Conservation (phyloP, 306 rosid species). For the Trifolium dubium region DNA sequence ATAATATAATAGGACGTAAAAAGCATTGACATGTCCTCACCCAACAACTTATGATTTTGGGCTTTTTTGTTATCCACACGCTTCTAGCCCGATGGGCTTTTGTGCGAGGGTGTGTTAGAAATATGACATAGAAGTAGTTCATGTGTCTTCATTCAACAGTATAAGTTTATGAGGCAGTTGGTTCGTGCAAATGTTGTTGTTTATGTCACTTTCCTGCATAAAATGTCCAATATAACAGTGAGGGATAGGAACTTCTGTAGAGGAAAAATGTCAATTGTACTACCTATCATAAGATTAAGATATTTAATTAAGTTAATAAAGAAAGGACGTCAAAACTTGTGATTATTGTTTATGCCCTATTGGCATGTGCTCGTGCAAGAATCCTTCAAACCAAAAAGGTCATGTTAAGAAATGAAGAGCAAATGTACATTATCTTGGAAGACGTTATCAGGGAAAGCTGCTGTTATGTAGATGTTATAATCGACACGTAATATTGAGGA, state of each 20-base stretch:
- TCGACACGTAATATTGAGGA: neutral
- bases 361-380: neutral
- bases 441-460: neutral
- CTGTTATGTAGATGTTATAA: constrained; percentile 8
- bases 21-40: neutral
- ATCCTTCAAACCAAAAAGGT: neutral
- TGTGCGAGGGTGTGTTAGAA: neutral
- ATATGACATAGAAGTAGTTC: neutral
- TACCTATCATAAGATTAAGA: neutral
- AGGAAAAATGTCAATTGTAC: neutral
- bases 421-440: neutral
- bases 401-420: neutral
- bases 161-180: neutral
- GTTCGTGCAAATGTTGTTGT: constrained; percentile 21
- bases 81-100: neutral
- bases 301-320: too few relatives aligned
- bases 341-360: neutral
- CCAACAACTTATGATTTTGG: neutral
- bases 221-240: constrained; percentile 6
- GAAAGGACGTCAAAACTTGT: neutral
- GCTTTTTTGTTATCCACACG: neutral
- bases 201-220: constrained; percentile 21
- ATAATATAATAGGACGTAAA: neutral
- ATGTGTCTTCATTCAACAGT: neutral
- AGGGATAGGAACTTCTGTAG: constrained; percentile 9